Conservation (phyloP, 345 rosid species). For the Citropsis articulata region DNA sequence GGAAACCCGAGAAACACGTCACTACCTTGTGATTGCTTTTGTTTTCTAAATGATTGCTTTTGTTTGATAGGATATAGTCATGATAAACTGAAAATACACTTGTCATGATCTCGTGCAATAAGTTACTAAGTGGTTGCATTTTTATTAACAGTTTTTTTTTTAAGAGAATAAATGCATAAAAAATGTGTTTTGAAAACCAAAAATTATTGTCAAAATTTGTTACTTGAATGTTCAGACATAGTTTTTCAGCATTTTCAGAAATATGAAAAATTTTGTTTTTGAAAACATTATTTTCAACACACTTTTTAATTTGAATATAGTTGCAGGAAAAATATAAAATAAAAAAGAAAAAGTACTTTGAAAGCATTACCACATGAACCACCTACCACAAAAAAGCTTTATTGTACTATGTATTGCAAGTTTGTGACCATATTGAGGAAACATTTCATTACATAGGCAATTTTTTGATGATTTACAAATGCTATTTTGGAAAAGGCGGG, state of each 20-base stretch:
- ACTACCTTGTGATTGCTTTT: conserved; percentile 2
- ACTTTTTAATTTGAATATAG: no score
- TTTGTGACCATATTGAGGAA: not conserved
- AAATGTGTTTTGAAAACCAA: not conserved
- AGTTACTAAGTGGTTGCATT: not conserved
- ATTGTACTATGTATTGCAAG: not conserved
- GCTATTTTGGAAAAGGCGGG: not conserved
- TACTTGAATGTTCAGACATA: not conserved
- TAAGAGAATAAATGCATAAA: not conserved
- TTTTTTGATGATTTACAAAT: not conserved
- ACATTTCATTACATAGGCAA: not conserved
- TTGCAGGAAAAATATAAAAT: no score
- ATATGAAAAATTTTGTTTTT: not conserved
- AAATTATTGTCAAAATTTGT: not conserved
- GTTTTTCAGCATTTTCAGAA: not conserved
- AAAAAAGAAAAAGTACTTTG: not conserved
- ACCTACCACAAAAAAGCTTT: not conserved
- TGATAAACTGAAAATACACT: not conserved
- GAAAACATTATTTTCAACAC: not conserved
- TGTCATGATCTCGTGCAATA: not conserved
- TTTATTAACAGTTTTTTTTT: not conserved
- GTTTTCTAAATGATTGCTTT: not conserved
- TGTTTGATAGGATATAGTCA: not conserved
- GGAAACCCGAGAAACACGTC: not conserved
- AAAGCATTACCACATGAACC: not conserved